Base-by-base conservation (phyloP, 805 yeast species). In the Candida montana region DNA sequence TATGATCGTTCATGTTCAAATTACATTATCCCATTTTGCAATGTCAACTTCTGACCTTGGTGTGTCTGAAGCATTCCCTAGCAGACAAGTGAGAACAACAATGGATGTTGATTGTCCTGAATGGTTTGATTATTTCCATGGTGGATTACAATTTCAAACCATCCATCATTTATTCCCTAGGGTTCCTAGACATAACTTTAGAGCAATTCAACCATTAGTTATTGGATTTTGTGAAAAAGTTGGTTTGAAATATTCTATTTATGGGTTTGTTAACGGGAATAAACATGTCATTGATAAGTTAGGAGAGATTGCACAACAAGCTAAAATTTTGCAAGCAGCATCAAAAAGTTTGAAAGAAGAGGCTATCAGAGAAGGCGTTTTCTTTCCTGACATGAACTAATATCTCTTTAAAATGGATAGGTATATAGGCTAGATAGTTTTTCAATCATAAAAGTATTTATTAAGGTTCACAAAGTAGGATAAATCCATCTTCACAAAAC, bases 81-180 rank as follows among this genome's bases (percentile, higher is more conserved):
- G 83, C 46, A 73, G 93, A 49, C 96, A 88, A 63, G 57, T 88
- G 3, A 72, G 96, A 52, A 89, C 96, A 2, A 88, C 96, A 3
- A 89, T 88, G 96, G 96, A 88, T 58, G 95, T 88, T 27, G 91
- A 83, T 53, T 88, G 96, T 65, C 96, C 96, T 3, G 81, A 76
- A 47, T 88, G 96, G 96, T 70, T 88, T 37, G 96, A 88, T 59
- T 89, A 78, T 53, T 70, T 88, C 55, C 96, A 88, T 56, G 96
- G 96, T 8, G 96, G 96, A 0, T 71, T 88, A 41, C 96, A 88
- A 61, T 88, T 86, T 67, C 96, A 88, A 59, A 93, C 90, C 0
- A 77, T 88, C 39, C 96, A 88, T 59, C 96, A 88, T 58, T 68
- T 89, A 52, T 88, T 88, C 61, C 96, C 96, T 23, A 69, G 96